Evolutionary conservation across 2,329 filamentous ascomycete genomes (phyloP).

Genomic region (Diaporthe capsici): DNA sequence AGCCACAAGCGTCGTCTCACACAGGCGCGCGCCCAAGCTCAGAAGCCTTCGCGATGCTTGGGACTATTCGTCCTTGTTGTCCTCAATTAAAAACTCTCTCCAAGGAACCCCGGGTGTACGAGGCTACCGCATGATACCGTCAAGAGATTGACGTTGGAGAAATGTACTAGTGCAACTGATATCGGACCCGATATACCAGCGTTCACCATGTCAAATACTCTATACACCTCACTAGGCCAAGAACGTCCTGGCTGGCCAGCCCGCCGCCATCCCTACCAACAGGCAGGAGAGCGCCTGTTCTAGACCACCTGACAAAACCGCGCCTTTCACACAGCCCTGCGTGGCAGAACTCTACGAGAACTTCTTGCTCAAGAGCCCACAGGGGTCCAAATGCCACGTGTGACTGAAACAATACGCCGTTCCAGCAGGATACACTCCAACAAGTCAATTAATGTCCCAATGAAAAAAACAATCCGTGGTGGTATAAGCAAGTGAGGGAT

Average conservation of each 20-base stretch:
- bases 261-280: background rate
- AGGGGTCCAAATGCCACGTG: too few relatives aligned
- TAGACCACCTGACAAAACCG: background rate
- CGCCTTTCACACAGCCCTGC: background rate
- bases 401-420: background rate
- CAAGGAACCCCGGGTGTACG: background rate
- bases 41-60: background rate
- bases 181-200: slow-evolving; percentile 4
- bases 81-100: background rate
- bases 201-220: background rate
- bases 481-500: background rate
- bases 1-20: slow-evolving; percentile 20
- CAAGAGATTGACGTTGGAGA: slow-evolving; percentile 26
- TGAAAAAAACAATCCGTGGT: too few relatives aligned
- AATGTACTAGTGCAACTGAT: background rate
- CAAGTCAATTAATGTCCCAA: background rate
- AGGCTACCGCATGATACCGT: background rate
- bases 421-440: background rate
- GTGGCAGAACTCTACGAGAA: background rate
- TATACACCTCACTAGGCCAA: background rate
- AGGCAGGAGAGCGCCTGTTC: background rate
- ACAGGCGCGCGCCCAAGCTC: background rate
- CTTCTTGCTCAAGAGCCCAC: too few relatives aligned
- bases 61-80: background rate
- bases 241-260: too few relatives aligned